A percentile compares a stretch with the other conserved stretches of the same genome.
These are phyloP conservation scores for Cadophora malorum DNA, from an alignment of 2,329 filamentous ascomycete species.

Conservation along the genomic window DNA sequence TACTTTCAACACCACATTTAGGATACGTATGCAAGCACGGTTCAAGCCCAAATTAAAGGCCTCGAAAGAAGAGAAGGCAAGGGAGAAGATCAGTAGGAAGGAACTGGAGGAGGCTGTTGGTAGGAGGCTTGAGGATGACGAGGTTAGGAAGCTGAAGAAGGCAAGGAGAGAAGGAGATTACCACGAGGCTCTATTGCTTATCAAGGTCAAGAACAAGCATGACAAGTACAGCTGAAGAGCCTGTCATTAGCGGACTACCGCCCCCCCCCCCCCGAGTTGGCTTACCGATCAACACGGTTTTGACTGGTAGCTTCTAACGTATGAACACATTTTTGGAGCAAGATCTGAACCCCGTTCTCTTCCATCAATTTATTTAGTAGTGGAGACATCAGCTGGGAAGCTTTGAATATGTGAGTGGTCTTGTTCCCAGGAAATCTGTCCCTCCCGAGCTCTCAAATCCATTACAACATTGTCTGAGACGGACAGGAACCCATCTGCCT, in stretches of 20 bases:
- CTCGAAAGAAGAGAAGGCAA: conserved; percentile 81
- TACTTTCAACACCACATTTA: conserved; percentile 73
- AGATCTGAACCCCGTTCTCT: neutral
- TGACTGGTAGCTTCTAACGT: neutral
- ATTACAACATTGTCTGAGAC: neutral
- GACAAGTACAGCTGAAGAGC: conserved; percentile 73
- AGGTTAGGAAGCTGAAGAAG: conserved; percentile 82
- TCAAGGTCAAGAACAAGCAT: conserved; percentile 92
- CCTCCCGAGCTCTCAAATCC: neutral
- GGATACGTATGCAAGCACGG: conserved; percentile 91
- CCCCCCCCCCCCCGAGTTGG: neutral
- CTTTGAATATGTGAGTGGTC: neutral
- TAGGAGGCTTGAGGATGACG: conserved; percentile 78
- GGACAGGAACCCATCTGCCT: neutral
- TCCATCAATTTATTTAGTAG: neutral
- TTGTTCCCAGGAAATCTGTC: neutral
- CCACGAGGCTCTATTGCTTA: conserved; percentile 82
- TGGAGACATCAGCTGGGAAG: neutral
- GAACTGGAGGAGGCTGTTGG: conserved; percentile 86
- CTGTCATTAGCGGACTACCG: neutral
- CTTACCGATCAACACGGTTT: neutral
- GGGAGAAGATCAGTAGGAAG: conserved; percentile 83
- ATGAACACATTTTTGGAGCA: neutral
- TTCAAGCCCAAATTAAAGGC: conserved; percentile 87
- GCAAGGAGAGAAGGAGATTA: conserved; percentile 88